Conservation (phyloP, 129 eudicot genomes). For the Ambrosia artemisiifolia region DNA sequence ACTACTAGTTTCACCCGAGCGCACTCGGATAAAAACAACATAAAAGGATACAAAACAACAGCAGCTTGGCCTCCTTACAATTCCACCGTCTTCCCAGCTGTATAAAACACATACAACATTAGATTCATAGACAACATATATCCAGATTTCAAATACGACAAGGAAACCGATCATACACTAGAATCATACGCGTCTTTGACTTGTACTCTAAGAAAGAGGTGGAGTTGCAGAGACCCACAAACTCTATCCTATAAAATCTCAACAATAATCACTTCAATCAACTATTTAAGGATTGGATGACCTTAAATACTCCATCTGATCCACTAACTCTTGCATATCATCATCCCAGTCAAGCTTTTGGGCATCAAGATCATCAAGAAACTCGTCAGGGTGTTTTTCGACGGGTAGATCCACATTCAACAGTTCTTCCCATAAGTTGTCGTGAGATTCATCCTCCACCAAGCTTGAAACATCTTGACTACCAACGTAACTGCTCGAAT, state of each 20-base stretch:
- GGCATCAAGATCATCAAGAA: slow-evolving; percentile 61
- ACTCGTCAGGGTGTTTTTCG: slow-evolving; percentile 33
- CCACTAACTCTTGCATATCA: slow-evolving; percentile 59
- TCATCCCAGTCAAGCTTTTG: slow-evolving; percentile 68
- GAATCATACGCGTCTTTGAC: slow-evolving; percentile 21
- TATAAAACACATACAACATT: slow-evolving; percentile 6
- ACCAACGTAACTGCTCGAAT: slow-evolving; percentile 38
- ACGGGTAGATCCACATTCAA: slow-evolving; percentile 40
- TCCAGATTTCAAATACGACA: background rate
- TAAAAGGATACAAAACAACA: slow-evolving; percentile 44
- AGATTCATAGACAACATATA: slow-evolving; percentile 14
- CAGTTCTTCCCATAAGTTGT: slow-evolving; percentile 57
- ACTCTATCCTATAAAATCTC: slow-evolving; percentile 20
- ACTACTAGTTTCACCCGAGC: background rate
- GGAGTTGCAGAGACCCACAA: slow-evolving; percentile 35
- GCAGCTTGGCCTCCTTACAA: slow-evolving; percentile 40
- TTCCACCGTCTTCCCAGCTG: slow-evolving; percentile 35
- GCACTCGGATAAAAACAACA: background rate
- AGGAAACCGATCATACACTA: background rate
- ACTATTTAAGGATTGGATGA: slow-evolving; percentile 29
- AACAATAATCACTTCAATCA: slow-evolving; percentile 11
- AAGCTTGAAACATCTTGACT: slow-evolving; percentile 32
- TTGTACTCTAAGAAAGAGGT: slow-evolving; percentile 27
- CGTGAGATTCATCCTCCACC: slow-evolving; percentile 36
- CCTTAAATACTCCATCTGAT: slow-evolving; percentile 66